Conservation (phyloP, 345 rosid genomes). For the Raphanus sativus region DNA sequence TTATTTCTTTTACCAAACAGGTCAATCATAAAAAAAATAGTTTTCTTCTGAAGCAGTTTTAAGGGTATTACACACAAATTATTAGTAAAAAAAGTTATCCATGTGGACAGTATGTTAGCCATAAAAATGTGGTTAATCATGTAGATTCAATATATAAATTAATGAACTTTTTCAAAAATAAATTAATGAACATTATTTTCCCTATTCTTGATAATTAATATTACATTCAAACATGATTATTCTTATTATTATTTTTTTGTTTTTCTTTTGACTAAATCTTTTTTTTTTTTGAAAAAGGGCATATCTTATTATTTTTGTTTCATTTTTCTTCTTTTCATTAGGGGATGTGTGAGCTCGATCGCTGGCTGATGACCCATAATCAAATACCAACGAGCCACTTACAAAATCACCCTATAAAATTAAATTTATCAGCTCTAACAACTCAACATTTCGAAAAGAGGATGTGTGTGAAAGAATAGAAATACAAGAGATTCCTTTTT, state of each 20-base stretch:
- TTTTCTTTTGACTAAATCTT: no score
- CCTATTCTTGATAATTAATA: background rate
- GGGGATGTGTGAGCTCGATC: background rate
- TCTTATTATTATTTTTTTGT: background rate
- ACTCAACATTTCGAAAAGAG: background rate
- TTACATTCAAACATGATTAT: background rate
- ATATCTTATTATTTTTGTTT: no score
- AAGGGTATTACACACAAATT: background rate
- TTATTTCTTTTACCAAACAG: background rate
- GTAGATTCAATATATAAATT: background rate
- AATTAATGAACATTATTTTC: background rate
- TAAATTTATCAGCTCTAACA: background rate
- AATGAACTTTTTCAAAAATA: background rate
- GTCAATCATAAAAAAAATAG: no score
- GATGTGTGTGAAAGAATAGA: background rate
- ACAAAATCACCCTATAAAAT: background rate
- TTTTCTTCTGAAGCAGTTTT: background rate
- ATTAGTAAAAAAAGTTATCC: background rate
- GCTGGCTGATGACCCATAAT: background rate
- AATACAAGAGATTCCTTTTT: background rate
- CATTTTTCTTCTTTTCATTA: background rate
- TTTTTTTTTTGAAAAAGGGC: no score
- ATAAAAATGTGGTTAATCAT: background rate
- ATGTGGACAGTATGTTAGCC: background rate
- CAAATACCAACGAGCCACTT: background rate